Percentiles rank a stretch among this genome's conserved stretches.
Conservation (phyloP, 78 protist species). For the Cyanophora paradoxa region DNA sequence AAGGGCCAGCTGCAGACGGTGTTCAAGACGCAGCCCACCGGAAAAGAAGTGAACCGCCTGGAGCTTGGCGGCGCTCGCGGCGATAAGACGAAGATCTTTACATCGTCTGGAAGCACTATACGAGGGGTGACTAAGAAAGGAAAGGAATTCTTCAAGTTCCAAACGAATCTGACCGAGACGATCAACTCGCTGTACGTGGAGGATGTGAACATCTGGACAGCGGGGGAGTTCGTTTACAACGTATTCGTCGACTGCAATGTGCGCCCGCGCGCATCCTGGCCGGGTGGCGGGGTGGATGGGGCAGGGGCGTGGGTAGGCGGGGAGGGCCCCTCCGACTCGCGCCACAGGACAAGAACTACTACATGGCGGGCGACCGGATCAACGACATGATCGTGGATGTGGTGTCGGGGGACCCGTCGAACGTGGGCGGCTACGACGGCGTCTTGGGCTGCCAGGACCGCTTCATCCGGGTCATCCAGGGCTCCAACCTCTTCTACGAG, state of each 20-base stretch:
- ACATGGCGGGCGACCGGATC: constrained; percentile 17
- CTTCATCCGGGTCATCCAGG: constrained; percentile 7
- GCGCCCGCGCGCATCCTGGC: no score
- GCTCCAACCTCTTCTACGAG: not conserved
- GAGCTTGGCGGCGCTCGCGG: not conserved
- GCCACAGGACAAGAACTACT: not conserved
- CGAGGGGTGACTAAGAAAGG: constrained; percentile 18
- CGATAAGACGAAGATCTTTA: constrained; percentile 1
- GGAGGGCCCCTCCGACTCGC: no score
- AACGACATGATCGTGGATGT: not conserved
- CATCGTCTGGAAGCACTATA: not conserved
- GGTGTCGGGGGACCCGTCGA: not conserved
- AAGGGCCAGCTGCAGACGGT: not conserved
- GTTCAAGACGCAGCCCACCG: not conserved
- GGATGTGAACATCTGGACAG: constrained; percentile 6
- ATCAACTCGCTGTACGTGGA: not conserved
- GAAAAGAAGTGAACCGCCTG: not conserved
- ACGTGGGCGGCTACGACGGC: not conserved
- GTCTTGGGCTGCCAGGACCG: constrained; percentile 33
- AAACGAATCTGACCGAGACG: constrained; percentile 26
- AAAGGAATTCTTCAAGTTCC: constrained; percentile 22
- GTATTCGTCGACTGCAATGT: not conserved
- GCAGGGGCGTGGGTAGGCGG: no score
- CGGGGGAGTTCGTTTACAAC: constrained; percentile 31
- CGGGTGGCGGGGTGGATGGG: no score